Percentiles rank a stretch among this genome's conserved stretches.
phyloP scores from a whole-genome alignment of 306 rosid species.

The Nissolia schottii region DNA sequence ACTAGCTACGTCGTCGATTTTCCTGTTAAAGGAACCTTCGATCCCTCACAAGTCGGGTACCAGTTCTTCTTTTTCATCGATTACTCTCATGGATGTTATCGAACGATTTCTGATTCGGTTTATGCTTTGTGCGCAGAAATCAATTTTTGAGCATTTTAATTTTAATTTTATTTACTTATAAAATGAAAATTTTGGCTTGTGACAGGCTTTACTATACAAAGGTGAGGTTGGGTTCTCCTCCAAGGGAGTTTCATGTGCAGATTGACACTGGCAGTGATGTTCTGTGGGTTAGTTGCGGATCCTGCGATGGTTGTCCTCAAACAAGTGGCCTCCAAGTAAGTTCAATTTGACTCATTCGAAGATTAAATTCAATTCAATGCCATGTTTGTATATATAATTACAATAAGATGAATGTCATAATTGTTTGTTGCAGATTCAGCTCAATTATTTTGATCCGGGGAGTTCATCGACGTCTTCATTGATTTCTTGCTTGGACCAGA shows the following conservation, averaged over 20 bases:
- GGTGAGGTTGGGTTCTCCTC: constrained; percentile 84
- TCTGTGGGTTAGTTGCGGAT: constrained; percentile 88
- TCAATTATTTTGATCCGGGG: constrained; percentile 63
- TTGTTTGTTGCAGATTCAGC: constrained; percentile 59
- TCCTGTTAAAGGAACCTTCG: constrained; percentile 62
- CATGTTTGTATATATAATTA: neutral
- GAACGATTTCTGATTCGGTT: neutral
- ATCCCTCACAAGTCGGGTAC: constrained; percentile 76
- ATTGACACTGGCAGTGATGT: constrained; percentile 96
- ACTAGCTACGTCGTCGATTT: constrained; percentile 54
- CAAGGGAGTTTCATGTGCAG: constrained; percentile 85
- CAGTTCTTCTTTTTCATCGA: neutral
- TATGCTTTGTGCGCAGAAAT: neutral
- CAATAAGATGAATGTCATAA: neutral
- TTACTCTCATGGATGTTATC: neutral
- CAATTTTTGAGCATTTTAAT: too few relatives aligned
- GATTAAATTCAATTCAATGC: neutral
- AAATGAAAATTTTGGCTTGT: neutral
- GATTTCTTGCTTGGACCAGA: constrained; percentile 66
- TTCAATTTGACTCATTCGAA: neutral
- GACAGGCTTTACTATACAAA: constrained; percentile 77
- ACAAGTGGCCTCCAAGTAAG: constrained; percentile 68
- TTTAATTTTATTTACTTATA: neutral
- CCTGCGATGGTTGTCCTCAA: constrained; percentile 83
- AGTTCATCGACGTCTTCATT: constrained; percentile 69